These are phyloP conservation scores for Hanseniaspora sp. DNA, from an alignment of 1,139 yeast species.

Conservation along the genomic window DNA sequence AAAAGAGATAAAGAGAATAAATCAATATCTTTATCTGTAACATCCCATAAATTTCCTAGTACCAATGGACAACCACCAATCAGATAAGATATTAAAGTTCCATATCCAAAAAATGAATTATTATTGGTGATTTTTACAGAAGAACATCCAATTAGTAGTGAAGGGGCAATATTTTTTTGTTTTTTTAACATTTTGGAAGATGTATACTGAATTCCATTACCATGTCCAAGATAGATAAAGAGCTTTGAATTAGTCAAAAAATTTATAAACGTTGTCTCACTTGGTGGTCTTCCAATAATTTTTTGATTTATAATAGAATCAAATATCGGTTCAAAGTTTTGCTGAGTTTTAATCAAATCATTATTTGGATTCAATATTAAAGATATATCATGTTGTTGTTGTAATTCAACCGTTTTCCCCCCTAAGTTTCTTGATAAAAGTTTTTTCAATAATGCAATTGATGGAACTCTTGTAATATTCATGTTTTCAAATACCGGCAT, in stretches of 20 bases:
- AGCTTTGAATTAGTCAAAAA: conserved; percentile 38
- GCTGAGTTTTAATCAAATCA: conserved; percentile 62
- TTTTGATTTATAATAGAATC: conserved; percentile 36
- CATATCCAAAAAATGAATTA: conserved; percentile 61
- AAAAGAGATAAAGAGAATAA: conserved; percentile 53
- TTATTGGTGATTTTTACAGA: conserved; percentile 58
- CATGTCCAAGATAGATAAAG: conserved; percentile 86
- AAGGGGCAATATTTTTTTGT: conserved; percentile 43
- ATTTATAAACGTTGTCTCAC: conserved; percentile 38
- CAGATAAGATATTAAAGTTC: conserved; percentile 66
- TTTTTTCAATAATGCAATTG: conserved; percentile 40
- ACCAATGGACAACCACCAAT: conserved; percentile 74
- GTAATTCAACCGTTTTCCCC: conserved; percentile 18
- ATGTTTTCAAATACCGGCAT: conserved; percentile 42
- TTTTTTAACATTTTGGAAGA: conserved; percentile 41
- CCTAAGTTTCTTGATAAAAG: conserved; percentile 22
- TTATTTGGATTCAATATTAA: conserved; percentile 71
- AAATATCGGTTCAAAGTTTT: conserved; percentile 38
- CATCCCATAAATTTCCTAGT: conserved; percentile 88
- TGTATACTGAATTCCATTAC: conserved; percentile 82
- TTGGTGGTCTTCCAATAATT: conserved; percentile 34
- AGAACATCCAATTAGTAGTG: conserved; percentile 80
- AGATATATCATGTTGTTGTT: conserved; percentile 22
- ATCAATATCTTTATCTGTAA: conserved; percentile 91
- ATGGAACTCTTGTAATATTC: conserved; percentile 70